A percentile compares a stretch with the other conserved stretches of the same genome.
phyloP scores from a whole-genome alignment of 2,329 filamentous ascomycete species.

The Claviceps paspali region DNA sequence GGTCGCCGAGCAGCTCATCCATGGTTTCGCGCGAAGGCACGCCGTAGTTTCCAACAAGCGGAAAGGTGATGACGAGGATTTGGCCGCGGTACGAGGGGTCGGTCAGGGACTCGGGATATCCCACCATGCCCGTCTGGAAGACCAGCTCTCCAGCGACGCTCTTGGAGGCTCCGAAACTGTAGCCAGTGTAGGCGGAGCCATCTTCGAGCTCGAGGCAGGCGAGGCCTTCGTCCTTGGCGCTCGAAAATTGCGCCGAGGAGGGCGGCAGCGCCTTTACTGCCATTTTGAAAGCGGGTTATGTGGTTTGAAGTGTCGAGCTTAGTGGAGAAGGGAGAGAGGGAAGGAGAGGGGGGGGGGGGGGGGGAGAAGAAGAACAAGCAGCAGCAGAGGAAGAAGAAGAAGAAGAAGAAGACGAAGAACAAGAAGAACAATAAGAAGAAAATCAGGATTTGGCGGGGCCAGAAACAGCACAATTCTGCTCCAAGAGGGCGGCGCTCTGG shows the following conservation, averaged over 20 bases:
- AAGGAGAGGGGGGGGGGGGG: neutral
- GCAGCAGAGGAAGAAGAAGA: neutral
- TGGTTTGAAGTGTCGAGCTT: neutral
- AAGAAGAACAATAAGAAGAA: neutral
- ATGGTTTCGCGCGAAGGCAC: slow-evolving; percentile 75
- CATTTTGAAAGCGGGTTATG: slow-evolving; percentile 13
- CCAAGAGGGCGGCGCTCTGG: slow-evolving; percentile 6
- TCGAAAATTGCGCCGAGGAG: slow-evolving; percentile 44
- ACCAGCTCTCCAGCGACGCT: slow-evolving; percentile 93
- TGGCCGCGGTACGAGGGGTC: slow-evolving; percentile 84
- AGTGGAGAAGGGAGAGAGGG: neutral
- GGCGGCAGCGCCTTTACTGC: slow-evolving; percentile 29
- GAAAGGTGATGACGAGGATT: slow-evolving; percentile 96
- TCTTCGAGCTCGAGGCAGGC: slow-evolving; percentile 88
- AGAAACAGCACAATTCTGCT: slow-evolving; percentile 11
- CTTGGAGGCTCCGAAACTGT: slow-evolving; percentile 91
- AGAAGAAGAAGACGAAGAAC: neutral
- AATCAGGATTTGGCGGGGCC: slow-evolving; percentile 12
- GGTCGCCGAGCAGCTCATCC: slow-evolving; percentile 70
- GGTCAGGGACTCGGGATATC: slow-evolving; percentile 87
- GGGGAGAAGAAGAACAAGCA: neutral
- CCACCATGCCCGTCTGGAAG: slow-evolving; percentile 99
- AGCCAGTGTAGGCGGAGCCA: slow-evolving; percentile 80
- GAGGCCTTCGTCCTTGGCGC: slow-evolving; percentile 40
- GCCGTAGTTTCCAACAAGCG: slow-evolving; percentile 95